A percentile compares a stretch with the other conserved stretches of the same genome.
Evolutionary conservation across 2,329 filamentous ascomycete species (phyloP).

Genomic region (Lachnellula subtilissima): DNA sequence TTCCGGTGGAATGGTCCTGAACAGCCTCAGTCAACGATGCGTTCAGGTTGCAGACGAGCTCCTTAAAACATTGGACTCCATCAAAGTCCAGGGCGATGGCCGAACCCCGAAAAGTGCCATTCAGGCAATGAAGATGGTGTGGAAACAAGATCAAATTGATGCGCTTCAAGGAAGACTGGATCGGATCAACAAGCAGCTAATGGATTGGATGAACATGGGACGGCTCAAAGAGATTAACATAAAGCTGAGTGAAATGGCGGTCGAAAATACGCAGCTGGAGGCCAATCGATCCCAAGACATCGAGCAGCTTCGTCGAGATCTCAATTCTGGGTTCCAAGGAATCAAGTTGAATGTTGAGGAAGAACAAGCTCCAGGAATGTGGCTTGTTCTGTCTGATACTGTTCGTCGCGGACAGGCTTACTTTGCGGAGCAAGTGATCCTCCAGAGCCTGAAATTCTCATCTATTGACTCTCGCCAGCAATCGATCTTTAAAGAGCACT

Average conservation of each 20-base stretch:
- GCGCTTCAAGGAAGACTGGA: not conserved
- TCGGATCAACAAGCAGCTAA: not conserved
- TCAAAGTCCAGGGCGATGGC: slow-evolving; percentile 1
- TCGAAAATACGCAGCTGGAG: too few relatives aligned
- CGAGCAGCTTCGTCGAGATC: too few relatives aligned
- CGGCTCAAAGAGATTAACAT: not conserved
- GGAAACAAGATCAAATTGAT: not conserved
- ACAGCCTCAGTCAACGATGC: not conserved
- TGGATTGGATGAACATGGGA: not conserved
- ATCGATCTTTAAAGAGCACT: not conserved
- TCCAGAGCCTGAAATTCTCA: not conserved
- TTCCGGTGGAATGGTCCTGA: too few relatives aligned
- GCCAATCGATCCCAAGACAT: too few relatives aligned
- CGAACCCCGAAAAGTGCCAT: not conserved
- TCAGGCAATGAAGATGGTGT: not conserved
- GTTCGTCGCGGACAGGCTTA: too few relatives aligned
- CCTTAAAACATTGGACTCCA: not conserved
- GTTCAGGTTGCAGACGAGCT: not conserved
- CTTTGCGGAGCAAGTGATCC: not conserved
- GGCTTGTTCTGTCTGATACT: too few relatives aligned
- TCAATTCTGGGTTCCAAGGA: too few relatives aligned
- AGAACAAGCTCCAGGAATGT: too few relatives aligned
- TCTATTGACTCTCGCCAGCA: not conserved
- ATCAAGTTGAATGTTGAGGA: too few relatives aligned
- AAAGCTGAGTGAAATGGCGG: not conserved